A percentile compares a stretch with the other conserved stretches of the same genome.
Evolutionary conservation across 345 rosid species (phyloP).

Genomic region (Euphorbia peplus): DNA sequence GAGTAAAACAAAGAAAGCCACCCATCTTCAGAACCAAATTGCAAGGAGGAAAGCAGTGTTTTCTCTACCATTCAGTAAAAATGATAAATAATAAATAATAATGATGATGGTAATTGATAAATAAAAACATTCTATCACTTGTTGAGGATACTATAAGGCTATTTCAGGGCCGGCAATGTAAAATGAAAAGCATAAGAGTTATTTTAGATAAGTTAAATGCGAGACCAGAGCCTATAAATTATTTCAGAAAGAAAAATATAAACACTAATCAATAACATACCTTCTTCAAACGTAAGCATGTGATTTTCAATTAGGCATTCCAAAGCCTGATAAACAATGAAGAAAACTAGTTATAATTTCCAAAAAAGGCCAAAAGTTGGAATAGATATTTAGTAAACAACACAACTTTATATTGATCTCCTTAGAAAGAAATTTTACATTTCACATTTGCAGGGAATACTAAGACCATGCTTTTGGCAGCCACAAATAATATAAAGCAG

Average conservation of each 20-base stretch:
- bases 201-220: neutral
- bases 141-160: neutral
- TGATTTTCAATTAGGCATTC: constrained; percentile 93
- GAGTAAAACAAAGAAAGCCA: constrained; percentile 95
- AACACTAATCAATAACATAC: constrained; percentile 29
- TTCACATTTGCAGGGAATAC: constrained; percentile 6
- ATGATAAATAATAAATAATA: neutral
- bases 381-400: neutral
- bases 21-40: constrained; percentile 81
- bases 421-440: neutral
- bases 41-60: constrained; percentile 70
- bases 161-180: neutral
- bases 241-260: neutral
- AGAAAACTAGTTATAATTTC: neutral
- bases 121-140: neutral
- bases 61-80: constrained; percentile 46
- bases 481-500: constrained; percentile 8
- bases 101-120: neutral
- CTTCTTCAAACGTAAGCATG: constrained; percentile 94
- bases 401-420: neutral
- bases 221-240: neutral
- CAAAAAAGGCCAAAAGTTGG: neutral
- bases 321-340: constrained; percentile 64
- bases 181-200: neutral
- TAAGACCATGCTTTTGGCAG: neutral